Base-by-base conservation (phyloP, 2,329 filamentous ascomycete genomes). In the Pyrenochaeta sp. region DNA sequence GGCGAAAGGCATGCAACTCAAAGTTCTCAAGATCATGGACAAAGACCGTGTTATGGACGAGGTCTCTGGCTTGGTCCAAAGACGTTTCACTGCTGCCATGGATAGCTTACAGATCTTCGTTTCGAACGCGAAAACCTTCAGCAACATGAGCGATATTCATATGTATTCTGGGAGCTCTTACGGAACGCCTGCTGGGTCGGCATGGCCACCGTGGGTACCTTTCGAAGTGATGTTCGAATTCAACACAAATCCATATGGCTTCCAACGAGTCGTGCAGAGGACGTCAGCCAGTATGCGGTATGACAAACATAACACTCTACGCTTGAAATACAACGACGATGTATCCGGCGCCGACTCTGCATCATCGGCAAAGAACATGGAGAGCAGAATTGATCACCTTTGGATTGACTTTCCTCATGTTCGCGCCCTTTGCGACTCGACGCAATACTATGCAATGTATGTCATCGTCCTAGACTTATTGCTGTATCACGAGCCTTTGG, bases 161-260 rank as follows among this genome's bases (percentile, higher is more conserved):
- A 90, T 97, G 82, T 98, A 99, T 73, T 93, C 94, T 18, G 94
- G 92, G 47, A 97, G 94, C 75, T 89, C 88, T 54, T 99, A 99
- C 69, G 96, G 96, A 32, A 89, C 92, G 27, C 87, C 91, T 35
- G 83, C 85, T 31, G 92, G 92, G 9, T 91, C 92, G 2, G 88
- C 91, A 14, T 99, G 96, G 95, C 95, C 95, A 10, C 95, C 95
- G 0, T 99, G 95, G 95, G 91, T 98, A 41, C 95, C 95, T 0
- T 89, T 99, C 79, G 95, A 99, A 77, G 91, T 97, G 66, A 97
- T 99, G 89, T 97, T 97, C 68, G 93, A 98, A 75, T 99, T 97
- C 75, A 82, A 94, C 61, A 85, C 90, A 5, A 93, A 96, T 74
- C 94, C 95, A 0, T 97, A 97, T 69, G 95, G 96, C n/a, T 99